Evolutionary conservation across 495 filamentous ascomycete genomes (phyloP).

Genomic region (Patellaria atrata): DNA sequence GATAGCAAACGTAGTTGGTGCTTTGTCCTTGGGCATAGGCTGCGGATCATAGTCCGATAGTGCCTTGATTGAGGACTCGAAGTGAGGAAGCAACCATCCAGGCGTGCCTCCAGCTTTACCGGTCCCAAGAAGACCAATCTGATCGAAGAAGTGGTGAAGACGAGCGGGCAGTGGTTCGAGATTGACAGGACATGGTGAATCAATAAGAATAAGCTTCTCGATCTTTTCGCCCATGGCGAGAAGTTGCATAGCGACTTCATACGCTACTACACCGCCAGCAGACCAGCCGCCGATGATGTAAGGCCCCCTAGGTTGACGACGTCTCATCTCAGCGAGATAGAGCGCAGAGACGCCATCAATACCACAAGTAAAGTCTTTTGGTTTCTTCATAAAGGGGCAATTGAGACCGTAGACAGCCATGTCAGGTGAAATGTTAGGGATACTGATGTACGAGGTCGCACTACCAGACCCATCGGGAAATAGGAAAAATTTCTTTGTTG

Average conservation of each 20-base stretch:
- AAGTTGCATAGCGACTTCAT: constrained; percentile 63
- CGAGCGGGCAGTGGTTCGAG: constrained; percentile 64
- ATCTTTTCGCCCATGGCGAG: constrained; percentile 53
- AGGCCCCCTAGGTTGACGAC: constrained; percentile 61
- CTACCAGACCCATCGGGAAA: constrained; percentile 68
- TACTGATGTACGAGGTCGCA: constrained; percentile 46
- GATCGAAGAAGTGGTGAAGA: constrained; percentile 65
- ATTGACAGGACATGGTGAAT: constrained; percentile 64
- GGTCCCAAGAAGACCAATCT: constrained; percentile 67
- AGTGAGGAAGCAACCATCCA: constrained; percentile 76
- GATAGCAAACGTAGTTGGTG: constrained; percentile 52
- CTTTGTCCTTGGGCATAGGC: constrained; percentile 35
- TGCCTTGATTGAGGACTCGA: constrained; percentile 58
- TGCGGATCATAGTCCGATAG: constrained; percentile 56
- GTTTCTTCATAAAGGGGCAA: constrained; percentile 52
- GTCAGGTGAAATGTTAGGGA: constrained; percentile 39
- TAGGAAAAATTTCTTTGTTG: constrained; percentile 52
- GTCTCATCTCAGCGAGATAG: constrained; percentile 52
- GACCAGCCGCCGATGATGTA: constrained; percentile 65
- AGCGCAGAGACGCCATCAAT: constrained; percentile 41
- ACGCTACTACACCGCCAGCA: constrained; percentile 78
- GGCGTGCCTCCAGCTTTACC: constrained; percentile 46
- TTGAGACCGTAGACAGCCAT: constrained; percentile 47
- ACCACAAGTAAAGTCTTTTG: constrained; percentile 39
- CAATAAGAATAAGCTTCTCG: constrained; percentile 63